These are phyloP conservation scores for Schrenkiella parvula DNA, from an alignment of 345 rosid species.

Conservation along the genomic window DNA sequence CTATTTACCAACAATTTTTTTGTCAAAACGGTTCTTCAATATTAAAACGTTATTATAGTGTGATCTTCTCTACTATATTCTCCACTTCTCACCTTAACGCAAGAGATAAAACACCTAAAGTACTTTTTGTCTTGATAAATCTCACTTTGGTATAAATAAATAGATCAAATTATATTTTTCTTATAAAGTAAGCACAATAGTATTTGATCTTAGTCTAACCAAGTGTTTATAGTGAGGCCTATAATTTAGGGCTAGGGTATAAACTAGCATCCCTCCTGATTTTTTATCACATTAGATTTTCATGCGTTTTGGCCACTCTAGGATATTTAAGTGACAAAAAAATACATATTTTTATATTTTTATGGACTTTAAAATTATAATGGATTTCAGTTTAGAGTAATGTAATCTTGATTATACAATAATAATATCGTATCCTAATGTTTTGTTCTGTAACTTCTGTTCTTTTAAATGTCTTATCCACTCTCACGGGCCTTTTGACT, in stretches of 20 bases:
- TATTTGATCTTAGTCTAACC: neutral
- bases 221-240: too few relatives aligned
- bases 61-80: neutral
- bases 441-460: too few relatives aligned
- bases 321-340: too few relatives aligned
- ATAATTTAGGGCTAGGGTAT: neutral
- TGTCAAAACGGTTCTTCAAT: neutral
- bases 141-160: neutral
- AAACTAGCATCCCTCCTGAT: neutral
- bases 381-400: neutral
- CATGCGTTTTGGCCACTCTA: neutral
- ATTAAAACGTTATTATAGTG: neutral
- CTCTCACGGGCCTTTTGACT: constrained; percentile 21
- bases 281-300: neutral
- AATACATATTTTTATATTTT: too few relatives aligned
- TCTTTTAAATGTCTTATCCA: neutral
- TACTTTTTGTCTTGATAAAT: neutral
- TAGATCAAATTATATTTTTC: neutral
- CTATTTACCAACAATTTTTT: neutral
- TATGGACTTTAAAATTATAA: too few relatives aligned
- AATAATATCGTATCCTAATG: neutral
- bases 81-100: neutral
- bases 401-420: neutral
- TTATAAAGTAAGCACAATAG: neutral
- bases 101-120: neutral